phyloP scores from a whole-genome alignment of 2,329 filamentous ascomycete species.

The Scortechinia acanthostroma region DNA sequence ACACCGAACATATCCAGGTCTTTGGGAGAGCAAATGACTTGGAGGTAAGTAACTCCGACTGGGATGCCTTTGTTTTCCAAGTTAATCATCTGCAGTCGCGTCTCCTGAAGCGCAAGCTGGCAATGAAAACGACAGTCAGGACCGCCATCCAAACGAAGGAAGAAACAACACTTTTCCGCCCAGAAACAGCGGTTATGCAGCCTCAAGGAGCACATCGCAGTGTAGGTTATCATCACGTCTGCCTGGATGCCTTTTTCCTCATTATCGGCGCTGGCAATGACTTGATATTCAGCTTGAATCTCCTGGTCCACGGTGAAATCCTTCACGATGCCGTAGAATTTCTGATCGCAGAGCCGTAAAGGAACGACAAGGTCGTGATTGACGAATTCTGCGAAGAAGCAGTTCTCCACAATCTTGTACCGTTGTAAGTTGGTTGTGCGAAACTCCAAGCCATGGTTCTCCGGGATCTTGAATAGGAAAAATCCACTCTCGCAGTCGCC shows the following conservation, averaged over 20 bases:
- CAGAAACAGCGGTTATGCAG: slow-evolving; percentile 16
- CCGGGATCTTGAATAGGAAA: slow-evolving; percentile 16
- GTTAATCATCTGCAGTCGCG: neutral
- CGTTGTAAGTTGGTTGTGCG: slow-evolving; percentile 14
- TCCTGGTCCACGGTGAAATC: slow-evolving; percentile 16
- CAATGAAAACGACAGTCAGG: slow-evolving; percentile 14
- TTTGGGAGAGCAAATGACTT: neutral
- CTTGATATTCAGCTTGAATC: slow-evolving; percentile 10
- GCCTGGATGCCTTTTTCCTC: too few species aligned
- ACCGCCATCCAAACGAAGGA: slow-evolving; percentile 16
- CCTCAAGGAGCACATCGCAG: slow-evolving; percentile 13
- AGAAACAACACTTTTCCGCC: slow-evolving; percentile 17
- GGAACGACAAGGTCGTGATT: slow-evolving; percentile 13
- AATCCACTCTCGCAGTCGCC: slow-evolving; percentile 15
- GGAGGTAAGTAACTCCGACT: neutral
- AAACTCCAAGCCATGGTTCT: slow-evolving; percentile 15
- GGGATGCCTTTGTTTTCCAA: neutral
- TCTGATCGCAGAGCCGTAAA: slow-evolving; percentile 13
- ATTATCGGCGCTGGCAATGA: slow-evolving; percentile 9
- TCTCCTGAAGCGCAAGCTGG: neutral
- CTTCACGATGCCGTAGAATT: slow-evolving; percentile 16
- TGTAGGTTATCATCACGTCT: neutral
- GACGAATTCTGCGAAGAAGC: slow-evolving; percentile 18
- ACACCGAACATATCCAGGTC: neutral
- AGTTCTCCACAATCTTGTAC: slow-evolving; percentile 14